Conservation (phyloP, 139 green algal genomes). For the Prasinococcaceae sp. region DNA sequence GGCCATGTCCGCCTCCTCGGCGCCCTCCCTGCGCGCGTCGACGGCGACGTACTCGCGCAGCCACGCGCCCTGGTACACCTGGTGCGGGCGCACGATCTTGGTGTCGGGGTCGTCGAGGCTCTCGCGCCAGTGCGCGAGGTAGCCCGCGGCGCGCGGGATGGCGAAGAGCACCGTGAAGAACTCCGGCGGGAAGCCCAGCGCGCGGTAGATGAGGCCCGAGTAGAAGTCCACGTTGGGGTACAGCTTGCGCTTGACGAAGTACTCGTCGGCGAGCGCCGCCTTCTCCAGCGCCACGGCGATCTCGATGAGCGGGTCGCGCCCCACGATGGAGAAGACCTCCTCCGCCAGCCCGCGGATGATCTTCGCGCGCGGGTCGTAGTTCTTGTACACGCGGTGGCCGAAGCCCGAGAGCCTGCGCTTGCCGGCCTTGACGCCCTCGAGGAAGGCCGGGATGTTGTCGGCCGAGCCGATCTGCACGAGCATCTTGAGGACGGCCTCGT, state of each 20-base stretch:
- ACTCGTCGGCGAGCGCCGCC: conserved; percentile 51
- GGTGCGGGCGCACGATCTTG: conserved; percentile 93
- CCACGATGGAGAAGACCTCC: conserved; percentile 80
- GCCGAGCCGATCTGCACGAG: conserved; percentile 71
- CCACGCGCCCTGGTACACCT: conserved; percentile 83
- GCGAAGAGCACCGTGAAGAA: conserved; percentile 99
- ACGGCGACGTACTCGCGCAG: conserved; percentile 61
- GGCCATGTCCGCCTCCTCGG: conserved; percentile 24
- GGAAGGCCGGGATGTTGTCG: conserved; percentile 54
- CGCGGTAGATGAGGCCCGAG: conserved; percentile 51
- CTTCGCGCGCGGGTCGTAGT: conserved; percentile 91
- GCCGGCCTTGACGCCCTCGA: conserved; percentile 51
- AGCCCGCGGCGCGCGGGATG: conserved; percentile 71
- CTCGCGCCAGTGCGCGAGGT: conserved; percentile 95
- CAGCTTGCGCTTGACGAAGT: conserved; percentile 79
- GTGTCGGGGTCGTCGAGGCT: conserved; percentile 81
- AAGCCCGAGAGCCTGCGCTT: conserved; percentile 83
- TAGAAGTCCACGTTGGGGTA: conserved; percentile 99
- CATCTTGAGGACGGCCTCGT: conserved; percentile 97
- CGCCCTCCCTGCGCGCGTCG: neutral
- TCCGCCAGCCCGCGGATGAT: conserved; percentile 29
- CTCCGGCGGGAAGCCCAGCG: conserved; percentile 90
- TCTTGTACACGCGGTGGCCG: conserved; percentile 98
- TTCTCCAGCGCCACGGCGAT: conserved; percentile 55
- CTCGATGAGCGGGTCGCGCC: conserved; percentile 90